Evolutionary conservation across 495 filamentous ascomycete genomes (phyloP).

Genomic region (Penicillium pulvis): DNA sequence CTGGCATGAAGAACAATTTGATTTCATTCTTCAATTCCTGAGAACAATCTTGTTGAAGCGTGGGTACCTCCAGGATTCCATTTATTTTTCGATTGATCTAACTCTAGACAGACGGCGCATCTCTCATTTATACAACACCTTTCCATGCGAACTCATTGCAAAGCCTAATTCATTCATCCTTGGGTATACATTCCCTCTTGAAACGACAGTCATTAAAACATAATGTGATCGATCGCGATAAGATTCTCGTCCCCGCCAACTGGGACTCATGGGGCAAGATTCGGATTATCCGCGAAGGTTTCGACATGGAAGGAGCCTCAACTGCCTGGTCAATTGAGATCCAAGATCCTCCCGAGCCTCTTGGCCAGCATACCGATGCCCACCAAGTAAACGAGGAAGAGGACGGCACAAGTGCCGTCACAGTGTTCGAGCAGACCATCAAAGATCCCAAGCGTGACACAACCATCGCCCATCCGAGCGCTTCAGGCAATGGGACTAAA

Average conservation of each 20-base stretch:
- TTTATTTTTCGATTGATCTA: conserved; percentile 17
- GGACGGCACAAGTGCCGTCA: conserved; percentile 59
- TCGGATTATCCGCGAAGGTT: conserved; percentile 87
- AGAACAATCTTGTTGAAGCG: conserved; percentile 84
- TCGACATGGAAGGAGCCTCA: conserved; percentile 86
- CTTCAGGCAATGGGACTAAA: conserved; percentile 45
- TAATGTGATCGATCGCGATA: conserved; percentile 95
- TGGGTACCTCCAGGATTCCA: conserved; percentile 40
- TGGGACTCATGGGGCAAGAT: conserved; percentile 99
- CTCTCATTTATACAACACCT: conserved; percentile 85
- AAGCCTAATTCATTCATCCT: conserved; percentile 79
- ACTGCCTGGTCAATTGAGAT: conserved; percentile 84
- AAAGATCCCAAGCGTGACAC: conserved; percentile 66
- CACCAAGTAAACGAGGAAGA: conserved; percentile 32
- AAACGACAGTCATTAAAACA: conserved; percentile 84
- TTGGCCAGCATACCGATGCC: conserved; percentile 25
- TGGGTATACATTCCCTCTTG: conserved; percentile 87
- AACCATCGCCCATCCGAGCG: conserved; percentile 48
- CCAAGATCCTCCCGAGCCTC: conserved; percentile 51
- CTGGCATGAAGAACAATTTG: conserved; percentile 94
- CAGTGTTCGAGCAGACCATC: conserved; percentile 78
- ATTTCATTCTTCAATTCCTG: conserved; percentile 86
- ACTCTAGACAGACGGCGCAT: conserved; percentile 71
- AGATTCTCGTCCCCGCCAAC: conserved; percentile 89
- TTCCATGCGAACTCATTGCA: conserved; percentile 78